phyloP scores from a whole-genome alignment of 2,329 filamentous ascomycete genomes.

The Scopulariopsis brevicaulis region DNA sequence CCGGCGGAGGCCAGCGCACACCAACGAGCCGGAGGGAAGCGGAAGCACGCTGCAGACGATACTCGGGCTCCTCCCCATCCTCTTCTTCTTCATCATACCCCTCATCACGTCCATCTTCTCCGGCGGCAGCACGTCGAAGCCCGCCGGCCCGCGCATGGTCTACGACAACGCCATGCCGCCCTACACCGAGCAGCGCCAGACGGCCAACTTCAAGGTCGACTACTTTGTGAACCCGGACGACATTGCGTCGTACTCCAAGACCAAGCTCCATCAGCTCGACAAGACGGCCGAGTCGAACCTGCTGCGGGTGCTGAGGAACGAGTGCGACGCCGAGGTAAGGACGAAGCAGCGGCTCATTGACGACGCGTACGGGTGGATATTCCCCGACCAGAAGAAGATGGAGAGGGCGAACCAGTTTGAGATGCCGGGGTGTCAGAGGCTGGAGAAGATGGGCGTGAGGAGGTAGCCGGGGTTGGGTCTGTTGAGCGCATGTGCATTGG shows the following conservation, averaged over 20 bases:
- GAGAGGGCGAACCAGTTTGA: constrained; percentile 47
- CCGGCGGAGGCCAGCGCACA: constrained; percentile 61
- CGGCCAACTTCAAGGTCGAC: constrained; percentile 58
- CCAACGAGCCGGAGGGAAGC: constrained; percentile 24
- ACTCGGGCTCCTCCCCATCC: constrained; percentile 71
- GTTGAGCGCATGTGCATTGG: neutral
- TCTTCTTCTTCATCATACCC: constrained; percentile 80
- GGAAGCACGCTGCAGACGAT: constrained; percentile 47
- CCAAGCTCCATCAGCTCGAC: constrained; percentile 67
- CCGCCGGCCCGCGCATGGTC: constrained; percentile 54
- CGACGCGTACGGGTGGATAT: constrained; percentile 81
- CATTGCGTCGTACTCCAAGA: constrained; percentile 54
- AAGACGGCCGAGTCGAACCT: constrained; percentile 64
- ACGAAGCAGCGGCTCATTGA: constrained; percentile 57
- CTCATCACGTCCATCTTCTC: constrained; percentile 73
- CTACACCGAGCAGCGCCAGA: constrained; percentile 63
- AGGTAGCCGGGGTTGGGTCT: constrained; percentile 1
- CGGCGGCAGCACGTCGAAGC: constrained; percentile 32
- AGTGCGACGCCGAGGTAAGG: constrained; percentile 65
- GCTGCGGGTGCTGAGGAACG: constrained; percentile 51
- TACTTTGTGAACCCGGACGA: constrained; percentile 82
- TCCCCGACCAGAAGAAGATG: constrained; percentile 69
- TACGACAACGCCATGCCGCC: constrained; percentile 64
- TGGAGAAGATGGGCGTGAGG: constrained; percentile 28
- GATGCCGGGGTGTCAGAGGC: constrained; percentile 39